Evolutionary conservation across 495 filamentous ascomycete species (phyloP), one percentile per base, ranked within the genome.

Genomic region (Glarea lozoyensis): DNA sequence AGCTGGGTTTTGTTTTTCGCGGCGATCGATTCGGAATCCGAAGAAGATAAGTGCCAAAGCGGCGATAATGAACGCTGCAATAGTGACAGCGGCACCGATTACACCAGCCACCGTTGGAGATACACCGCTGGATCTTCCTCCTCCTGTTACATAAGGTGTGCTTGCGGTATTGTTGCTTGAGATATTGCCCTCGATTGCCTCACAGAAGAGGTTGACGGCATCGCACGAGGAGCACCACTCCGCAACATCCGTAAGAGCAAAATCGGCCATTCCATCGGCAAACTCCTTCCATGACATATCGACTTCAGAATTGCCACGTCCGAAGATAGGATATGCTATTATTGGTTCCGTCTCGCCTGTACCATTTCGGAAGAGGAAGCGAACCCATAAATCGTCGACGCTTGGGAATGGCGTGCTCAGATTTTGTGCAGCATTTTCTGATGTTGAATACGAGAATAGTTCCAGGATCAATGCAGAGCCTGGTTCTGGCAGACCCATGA

Each of bases 281-380:
- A 85, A 86, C 18, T 81, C 77, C 10, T 30, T 55, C 61, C 72
- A 85, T 4, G 61, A 50, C 42, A 85, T 60, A 13, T 52, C 63
- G 2, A 54, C 54, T 13, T 62, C 62, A 31, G 61, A 68, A 13
- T 68, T 66, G 1, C 75, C 64, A 24, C 58, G 45, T n/a, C 66
- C 66, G 46, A 86, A 84, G 1, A 86, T 61, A 1, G 79, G 69
- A 52, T 76, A 83, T 6, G 64, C 54, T 1, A 46, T 42, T 9
- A 80, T 69, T 19, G 60, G 47, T 13, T 53, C 61, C 9, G 55
- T 49, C 11, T 62, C 55, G 19, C 64, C 61, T 3, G 81, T 82
- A 23, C 78, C 79, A 48, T 86, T 86, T 47, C 76, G 78, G 62
- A 84, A 73, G 13, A 81, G 56, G 58, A 84, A 82, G 10, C 81